These are phyloP conservation scores for Phytophthora cactorum DNA, from an alignment of 352 stramenopile genomes.

Conservation along the genomic window DNA sequence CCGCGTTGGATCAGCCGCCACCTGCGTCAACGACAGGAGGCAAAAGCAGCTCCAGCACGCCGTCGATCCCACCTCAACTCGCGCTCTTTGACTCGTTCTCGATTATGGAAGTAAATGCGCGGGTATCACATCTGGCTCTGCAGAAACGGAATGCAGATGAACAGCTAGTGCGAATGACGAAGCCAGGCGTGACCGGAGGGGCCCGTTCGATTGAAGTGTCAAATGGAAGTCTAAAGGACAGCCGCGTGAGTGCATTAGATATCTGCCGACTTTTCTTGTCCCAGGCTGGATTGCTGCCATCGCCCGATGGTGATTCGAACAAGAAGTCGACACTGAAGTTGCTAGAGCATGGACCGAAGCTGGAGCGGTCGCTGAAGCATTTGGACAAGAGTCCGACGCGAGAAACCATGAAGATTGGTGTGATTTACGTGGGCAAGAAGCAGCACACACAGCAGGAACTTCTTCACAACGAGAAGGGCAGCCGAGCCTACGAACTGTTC, in stretches of 20 bases:
- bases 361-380: conserved; percentile 83
- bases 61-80: conserved; percentile 72
- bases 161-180: conserved; percentile 45
- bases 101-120: conserved; percentile 87
- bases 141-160: conserved; percentile 53
- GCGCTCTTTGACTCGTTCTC: conserved; percentile 86
- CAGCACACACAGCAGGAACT: conserved; percentile 85
- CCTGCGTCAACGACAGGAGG: conserved; percentile 23
- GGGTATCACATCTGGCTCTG: conserved; percentile 68
- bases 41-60: conserved; percentile 34
- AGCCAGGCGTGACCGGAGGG: conserved; percentile 38
- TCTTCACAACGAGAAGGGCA: conserved; percentile 77
- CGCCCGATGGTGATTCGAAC: conserved; percentile 61
- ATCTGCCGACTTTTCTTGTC: conserved; percentile 86
- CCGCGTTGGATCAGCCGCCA: conserved; percentile 59
- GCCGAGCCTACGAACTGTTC: conserved; percentile 70
- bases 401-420: conserved; percentile 92
- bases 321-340: conserved; percentile 68
- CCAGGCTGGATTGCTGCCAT: conserved; percentile 71
- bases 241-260: conserved; percentile 69
- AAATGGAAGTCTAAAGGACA: conserved; percentile 39
- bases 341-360: conserved; percentile 74
- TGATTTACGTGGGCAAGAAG: conserved; percentile 83
- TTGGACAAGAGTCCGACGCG: conserved; percentile 86
- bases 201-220: conserved; percentile 44